Evolutionary conservation across 2,329 filamentous ascomycete genomes (phyloP).

Genomic region (Epichloe aotearoae): DNA sequence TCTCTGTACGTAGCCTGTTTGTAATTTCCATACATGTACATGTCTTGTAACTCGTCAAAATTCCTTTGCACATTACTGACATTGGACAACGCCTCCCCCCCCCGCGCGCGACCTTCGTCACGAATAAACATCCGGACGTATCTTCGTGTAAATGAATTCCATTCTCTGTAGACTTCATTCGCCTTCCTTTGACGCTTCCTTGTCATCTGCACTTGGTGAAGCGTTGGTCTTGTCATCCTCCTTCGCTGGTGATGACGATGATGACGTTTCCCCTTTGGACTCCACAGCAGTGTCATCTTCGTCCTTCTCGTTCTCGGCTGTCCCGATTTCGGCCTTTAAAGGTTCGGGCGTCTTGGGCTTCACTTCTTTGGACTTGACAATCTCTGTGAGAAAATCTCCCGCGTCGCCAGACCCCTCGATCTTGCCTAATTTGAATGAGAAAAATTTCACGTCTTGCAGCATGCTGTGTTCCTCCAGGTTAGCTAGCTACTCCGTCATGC

Average conservation of each 20-base stretch:
- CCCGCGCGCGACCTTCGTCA: no score
- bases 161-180: neutral
- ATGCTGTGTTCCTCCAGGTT: constrained; percentile 38
- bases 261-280: neutral
- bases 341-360: constrained; percentile 10
- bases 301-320: constrained; percentile 7
- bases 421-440: constrained; percentile 57
- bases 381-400: constrained; percentile 52
- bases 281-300: neutral
- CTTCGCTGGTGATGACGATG: no score
- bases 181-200: neutral
- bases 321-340: constrained; percentile 7
- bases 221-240: neutral
- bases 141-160: neutral
- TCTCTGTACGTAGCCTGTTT: no score
- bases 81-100: no score
- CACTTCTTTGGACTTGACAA: constrained; percentile 47
- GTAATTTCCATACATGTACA: no score
- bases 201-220: neutral
- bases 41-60: no score
- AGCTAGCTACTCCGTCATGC: constrained; percentile 1
- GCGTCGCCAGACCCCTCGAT: constrained; percentile 64
- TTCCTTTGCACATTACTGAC: no score
- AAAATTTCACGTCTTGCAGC: constrained; percentile 60
- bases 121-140: neutral